phyloP scores from a whole-genome alignment of 1,139 yeast species.

The Lodderomyces theae region DNA sequence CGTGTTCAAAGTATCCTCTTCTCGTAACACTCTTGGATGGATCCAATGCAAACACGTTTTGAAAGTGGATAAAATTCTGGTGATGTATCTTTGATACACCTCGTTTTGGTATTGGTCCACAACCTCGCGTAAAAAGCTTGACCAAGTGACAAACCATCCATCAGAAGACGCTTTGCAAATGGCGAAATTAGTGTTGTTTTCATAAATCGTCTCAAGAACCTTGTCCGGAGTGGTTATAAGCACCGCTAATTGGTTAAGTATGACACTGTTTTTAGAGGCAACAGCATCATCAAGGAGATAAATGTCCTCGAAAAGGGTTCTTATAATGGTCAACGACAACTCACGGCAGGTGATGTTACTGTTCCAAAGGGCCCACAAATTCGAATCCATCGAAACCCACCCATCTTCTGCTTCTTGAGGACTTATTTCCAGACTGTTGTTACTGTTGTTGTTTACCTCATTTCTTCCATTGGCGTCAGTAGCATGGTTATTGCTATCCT shows the following conservation, averaged over 20 bases:
- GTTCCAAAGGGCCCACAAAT: conserved; percentile 74
- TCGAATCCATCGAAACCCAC: conserved; percentile 89
- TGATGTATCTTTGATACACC: conserved; percentile 47
- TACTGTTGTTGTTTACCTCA: no score
- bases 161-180: conserved; percentile 61
- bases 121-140: conserved; percentile 57
- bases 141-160: conserved; percentile 91
- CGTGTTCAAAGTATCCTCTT: conserved; percentile 65
- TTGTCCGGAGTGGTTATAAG: conserved; percentile 74
- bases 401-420: conserved; percentile 57
- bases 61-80: conserved; percentile 74
- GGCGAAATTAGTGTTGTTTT: conserved; percentile 61
- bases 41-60: conserved; percentile 94
- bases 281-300: conserved; percentile 88
- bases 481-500: neutral
- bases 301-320: conserved; percentile 92
- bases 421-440: conserved; percentile 7
- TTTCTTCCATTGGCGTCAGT: neutral
- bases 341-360: conserved; percentile 63
- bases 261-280: conserved; percentile 76
- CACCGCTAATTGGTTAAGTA: conserved; percentile 78
- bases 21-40: conserved; percentile 67
- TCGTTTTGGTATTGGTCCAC: conserved; percentile 35
- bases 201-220: conserved; percentile 65
- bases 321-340: conserved; percentile 68